Conservation (phyloP, 2,329 filamentous ascomycete species). For the Drechslerella coelobrocha region DNA sequence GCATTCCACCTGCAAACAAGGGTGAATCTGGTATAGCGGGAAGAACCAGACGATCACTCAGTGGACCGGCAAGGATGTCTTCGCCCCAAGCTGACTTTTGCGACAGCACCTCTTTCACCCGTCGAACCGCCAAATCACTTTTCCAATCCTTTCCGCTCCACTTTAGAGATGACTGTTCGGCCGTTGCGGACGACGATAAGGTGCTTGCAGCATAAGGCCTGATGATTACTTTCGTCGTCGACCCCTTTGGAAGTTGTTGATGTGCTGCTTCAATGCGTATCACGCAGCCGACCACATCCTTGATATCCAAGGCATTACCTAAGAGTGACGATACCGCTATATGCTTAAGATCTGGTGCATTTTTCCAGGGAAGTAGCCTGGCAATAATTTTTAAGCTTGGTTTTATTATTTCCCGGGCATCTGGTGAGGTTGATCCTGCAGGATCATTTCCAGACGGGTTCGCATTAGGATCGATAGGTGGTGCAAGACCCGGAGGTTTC, state of each 20-base stretch:
- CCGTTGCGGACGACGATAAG: slow-evolving; percentile 20
- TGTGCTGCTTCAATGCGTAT: slow-evolving; percentile 86
- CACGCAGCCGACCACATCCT: slow-evolving; percentile 80
- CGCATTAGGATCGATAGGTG: slow-evolving; percentile 73
- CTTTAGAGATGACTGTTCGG: slow-evolving; percentile 43
- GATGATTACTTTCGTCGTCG: slow-evolving; percentile 74
- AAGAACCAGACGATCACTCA: slow-evolving; percentile 87
- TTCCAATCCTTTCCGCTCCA: slow-evolving; percentile 54
- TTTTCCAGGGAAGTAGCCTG: slow-evolving; percentile 77
- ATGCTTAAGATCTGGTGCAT: slow-evolving; percentile 81
- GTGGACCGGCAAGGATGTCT: slow-evolving; percentile 77
- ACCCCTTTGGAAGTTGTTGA: slow-evolving; percentile 70
- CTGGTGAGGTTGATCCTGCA: slow-evolving; percentile 65
- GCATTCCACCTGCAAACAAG: slow-evolving; percentile 71
- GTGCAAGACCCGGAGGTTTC: slow-evolving; percentile 77
- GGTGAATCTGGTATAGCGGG: slow-evolving; percentile 66
- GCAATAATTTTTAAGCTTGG: slow-evolving; percentile 71
- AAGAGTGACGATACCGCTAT: slow-evolving; percentile 78
- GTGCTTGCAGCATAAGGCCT: slow-evolving; percentile 71
- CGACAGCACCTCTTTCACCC: slow-evolving; percentile 53
- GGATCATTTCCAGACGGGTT: slow-evolving; percentile 67
- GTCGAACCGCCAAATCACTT: slow-evolving; percentile 52
- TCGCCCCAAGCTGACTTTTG: slow-evolving; percentile 52
- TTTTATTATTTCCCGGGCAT: slow-evolving; percentile 55
- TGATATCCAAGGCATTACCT: slow-evolving; percentile 71